phyloP scores from a whole-genome alignment of 2,329 filamentous ascomycete genomes.

The Epichloe sylvatica region DNA sequence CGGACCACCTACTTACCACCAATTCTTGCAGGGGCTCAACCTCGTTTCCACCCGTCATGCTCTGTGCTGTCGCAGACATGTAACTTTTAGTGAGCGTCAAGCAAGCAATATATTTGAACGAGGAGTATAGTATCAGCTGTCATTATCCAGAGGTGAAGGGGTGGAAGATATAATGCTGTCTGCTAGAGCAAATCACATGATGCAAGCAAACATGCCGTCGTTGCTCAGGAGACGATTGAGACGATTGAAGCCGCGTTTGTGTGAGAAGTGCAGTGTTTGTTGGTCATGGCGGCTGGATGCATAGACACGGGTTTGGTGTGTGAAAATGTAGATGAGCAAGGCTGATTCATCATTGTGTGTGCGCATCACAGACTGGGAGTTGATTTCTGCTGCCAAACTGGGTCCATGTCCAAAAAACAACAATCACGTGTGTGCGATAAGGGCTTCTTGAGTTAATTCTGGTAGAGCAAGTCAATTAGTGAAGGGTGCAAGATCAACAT shows the following conservation, averaged over 20 bases:
- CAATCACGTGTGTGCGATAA: neutral
- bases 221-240: neutral
- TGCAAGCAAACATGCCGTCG: neutral
- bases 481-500: too few species aligned
- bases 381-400: neutral
- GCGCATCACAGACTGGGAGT: neutral
- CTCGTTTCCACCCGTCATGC: slow-evolving; percentile 13
- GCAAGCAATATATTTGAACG: neutral
- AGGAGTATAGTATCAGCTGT: neutral
- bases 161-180: too few species aligned
- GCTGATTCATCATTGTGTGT: neutral
- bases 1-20: slow-evolving; percentile 13
- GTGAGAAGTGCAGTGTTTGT: neutral
- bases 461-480: too few species aligned
- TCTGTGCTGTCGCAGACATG: slow-evolving; percentile 1
- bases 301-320: neutral
- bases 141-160: neutral
- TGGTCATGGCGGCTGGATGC: neutral
- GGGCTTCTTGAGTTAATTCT: too few species aligned
- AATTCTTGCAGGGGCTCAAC: slow-evolving; percentile 14
- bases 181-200: neutral
- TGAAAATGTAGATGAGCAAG: neutral
- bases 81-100: neutral
- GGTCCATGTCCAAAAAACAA: neutral
- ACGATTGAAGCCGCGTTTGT: neutral